Evolutionary conservation across 352 stramenopile species (phyloP), one percentile per base, ranked within the genome.

Genomic region (Pythium chondricola): DNA sequence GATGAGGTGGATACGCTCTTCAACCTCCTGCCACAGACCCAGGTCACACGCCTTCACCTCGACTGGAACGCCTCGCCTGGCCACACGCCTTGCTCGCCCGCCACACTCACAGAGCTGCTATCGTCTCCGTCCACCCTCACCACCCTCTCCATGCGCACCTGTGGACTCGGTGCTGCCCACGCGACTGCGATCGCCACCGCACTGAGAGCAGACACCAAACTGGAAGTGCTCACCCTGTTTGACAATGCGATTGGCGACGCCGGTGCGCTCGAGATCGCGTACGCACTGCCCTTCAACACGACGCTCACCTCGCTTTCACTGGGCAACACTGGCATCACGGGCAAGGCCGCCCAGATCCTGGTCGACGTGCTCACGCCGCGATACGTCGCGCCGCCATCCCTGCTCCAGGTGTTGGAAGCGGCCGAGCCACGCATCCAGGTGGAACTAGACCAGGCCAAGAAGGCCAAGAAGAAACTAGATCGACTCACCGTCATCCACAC

Each of bases 391-490:
- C 69, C 71, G 5, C 61, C 66, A 17, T 56, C 74, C 22, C 52
- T 91, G 7, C 50, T 85, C 16, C 58, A 81, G 18, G 42, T 74
- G 30, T 51, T 89, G 2, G 64, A 84, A 8, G 73, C 83, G 21
- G 66, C 83, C 14, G 82, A 93, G 43, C 65, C 62, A 22, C 65
- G 63, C 24, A 83, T 93, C 42, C 77, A 86, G n/a, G 58, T 61
- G 11, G 68, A 86, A 31, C 37, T 90, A 18, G 81, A 90, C 14
- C 63, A 78, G 13, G 74, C 78, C 33, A 93, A 92, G 55, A 92
- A 88, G 53, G 67, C 74, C 30, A 90, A 86, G 49, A 88, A 89
- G 66, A 89, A 91, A 42, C 67, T 85, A 27, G 74, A 91, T 40
- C 72, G 74, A 4, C 35, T 55, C 6, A 63, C 67, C 3, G 65